Evolutionary conservation across 306 rosid genomes (phyloP), one percentile per base, ranked within the genome.

Genomic region (Glycyrrhiza uralensis): DNA sequence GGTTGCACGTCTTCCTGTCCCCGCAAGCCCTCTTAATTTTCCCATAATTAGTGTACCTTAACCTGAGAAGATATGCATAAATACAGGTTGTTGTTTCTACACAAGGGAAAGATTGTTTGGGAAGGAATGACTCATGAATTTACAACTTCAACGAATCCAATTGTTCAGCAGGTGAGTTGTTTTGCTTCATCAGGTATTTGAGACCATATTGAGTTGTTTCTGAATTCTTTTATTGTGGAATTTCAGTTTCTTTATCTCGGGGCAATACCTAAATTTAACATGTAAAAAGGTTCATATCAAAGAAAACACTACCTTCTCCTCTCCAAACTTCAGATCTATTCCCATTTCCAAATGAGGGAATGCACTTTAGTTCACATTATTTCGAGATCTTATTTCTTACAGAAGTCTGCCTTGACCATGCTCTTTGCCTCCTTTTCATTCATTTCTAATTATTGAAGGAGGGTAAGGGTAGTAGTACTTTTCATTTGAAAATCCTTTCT

Each of bases 121-220:
- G 89, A 95, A 87, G 99, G 99, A 86, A 88, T 85, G 96, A 95
- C 99, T 39, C 82, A 72, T 29, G 99, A 95, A 72, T 95, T 95
- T 66, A 89, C 89, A 3, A 73, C 90, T 23, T 89, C 99, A 69
- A 81, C 87, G 2, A 89, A 86, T 88, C 95, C 97, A 55, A 89
- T 95, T 42, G 99, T 95, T 73, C 86, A 81, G 81, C 99, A 95
- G 91, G 99, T 95, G 82, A 76, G 67, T 76, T 73, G 14, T 75
- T 28, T 62, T 50, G 56, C 57, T 64, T 28, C 35, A 11, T 24
- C 26, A 17, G 22, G 30, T 5, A 22, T 69, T n/a, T 6, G 45
- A 36, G 19, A 29, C 30, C 22, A 57, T 33, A 7, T 17, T 15
- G 18, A 74, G 36, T 24, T 7, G 66, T 62, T 72, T 60, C 44